These are phyloP conservation scores for Umbellularia californica DNA, from an alignment of 164 flowering plant genomes.

Conservation along the genomic window DNA sequence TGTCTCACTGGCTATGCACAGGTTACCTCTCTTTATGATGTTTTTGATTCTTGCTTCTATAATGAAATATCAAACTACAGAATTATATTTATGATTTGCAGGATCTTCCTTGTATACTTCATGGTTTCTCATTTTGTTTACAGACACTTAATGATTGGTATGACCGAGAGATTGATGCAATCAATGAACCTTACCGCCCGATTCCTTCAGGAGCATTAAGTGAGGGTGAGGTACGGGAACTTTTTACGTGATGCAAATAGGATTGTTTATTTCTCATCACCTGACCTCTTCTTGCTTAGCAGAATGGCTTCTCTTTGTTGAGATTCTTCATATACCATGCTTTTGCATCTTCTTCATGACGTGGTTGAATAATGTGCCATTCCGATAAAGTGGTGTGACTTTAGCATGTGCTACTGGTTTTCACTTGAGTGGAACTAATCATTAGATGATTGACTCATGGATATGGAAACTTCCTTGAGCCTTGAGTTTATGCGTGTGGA, in stretches of 20 bases:
- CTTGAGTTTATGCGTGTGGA: too few species aligned
- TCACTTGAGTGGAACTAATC: too few species aligned
- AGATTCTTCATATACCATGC: too few species aligned
- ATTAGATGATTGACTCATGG: too few species aligned
- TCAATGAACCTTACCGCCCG: conserved; percentile 96
- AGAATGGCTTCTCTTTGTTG: too few species aligned
- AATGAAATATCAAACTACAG: background rate
- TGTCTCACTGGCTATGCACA: conserved; percentile 92
- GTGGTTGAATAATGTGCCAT: too few species aligned
- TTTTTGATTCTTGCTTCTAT: conserved; percentile 4
- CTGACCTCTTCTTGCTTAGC: too few species aligned
- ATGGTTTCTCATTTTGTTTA: background rate
- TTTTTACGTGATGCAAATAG: background rate
- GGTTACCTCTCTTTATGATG: conserved; percentile 31
- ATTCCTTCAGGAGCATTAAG: conserved; percentile 96
- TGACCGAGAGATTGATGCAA: conserved; percentile 93
- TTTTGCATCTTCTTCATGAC: too few species aligned
- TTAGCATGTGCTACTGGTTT: too few species aligned
- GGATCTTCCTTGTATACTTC: conserved; percentile 3
- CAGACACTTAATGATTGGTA: conserved; percentile 96
- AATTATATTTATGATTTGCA: background rate
- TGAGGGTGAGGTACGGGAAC: conserved; percentile 63
- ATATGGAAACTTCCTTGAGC: too few species aligned
- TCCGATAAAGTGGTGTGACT: too few species aligned
- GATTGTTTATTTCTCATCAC: too few species aligned